Evolutionary conservation across 768 basidiomycete species (phyloP).

Genomic region (Tulasnella sp.): DNA sequence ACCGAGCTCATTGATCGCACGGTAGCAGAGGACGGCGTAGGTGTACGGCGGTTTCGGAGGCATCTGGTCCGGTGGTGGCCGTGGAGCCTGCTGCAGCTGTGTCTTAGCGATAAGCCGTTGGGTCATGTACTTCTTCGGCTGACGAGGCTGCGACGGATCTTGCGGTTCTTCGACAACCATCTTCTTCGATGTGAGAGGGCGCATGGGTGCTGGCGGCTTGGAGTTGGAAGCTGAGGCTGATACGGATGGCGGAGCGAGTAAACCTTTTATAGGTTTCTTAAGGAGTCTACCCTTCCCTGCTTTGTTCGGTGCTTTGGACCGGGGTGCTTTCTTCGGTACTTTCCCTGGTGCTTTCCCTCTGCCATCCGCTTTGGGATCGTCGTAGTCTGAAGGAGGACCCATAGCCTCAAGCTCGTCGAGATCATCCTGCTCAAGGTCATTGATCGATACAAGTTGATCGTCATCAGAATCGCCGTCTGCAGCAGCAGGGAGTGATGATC

Average conservation of each 20-base stretch:
- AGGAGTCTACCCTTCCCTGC: not conserved
- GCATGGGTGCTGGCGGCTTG: not conserved
- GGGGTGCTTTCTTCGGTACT: not conserved
- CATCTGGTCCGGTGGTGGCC: constrained; percentile 46
- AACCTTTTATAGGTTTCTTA: not conserved
- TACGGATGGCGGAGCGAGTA: not conserved
- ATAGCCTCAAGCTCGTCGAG: not conserved
- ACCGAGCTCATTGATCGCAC: constrained; percentile 69
- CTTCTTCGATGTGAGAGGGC: not conserved
- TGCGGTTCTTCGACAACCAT: not conserved
- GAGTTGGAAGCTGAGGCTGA: not conserved
- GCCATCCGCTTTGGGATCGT: constrained; percentile 9
- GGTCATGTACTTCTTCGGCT: constrained; percentile 14
- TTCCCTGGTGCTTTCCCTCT: constrained; percentile 6
- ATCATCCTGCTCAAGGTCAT: constrained; percentile 14
- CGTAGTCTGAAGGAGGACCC: constrained; percentile 7
- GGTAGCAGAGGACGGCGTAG: constrained; percentile 85
- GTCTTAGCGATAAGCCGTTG: constrained; percentile 22
- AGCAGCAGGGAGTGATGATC: not conserved
- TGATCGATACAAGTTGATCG: constrained; percentile 12
- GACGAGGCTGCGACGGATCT: constrained; percentile 3
- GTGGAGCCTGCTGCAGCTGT: constrained; percentile 30
- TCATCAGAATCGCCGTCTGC: constrained; percentile 9
- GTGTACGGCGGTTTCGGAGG: constrained; percentile 84
- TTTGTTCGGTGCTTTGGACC: not conserved